A percentile compares a stretch with the other conserved stretches of the same genome.
Evolutionary conservation across 176 grass and related monocot genomes (phyloP).

Genomic region (Musa schizocarpa): DNA sequence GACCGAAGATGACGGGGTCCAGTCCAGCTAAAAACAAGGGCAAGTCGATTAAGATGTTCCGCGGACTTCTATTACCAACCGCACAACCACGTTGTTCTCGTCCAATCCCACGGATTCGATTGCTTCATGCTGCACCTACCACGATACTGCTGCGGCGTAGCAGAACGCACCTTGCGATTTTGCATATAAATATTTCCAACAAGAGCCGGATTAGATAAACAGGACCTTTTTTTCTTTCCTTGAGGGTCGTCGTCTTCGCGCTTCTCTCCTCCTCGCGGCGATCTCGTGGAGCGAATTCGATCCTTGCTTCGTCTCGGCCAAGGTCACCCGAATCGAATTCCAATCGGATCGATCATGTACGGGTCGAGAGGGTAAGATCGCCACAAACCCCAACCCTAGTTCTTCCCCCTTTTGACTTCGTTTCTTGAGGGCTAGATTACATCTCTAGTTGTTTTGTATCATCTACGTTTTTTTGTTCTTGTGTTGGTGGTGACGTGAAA

Average conservation of each 20-base stretch:
- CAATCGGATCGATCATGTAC: slow-evolving; percentile 5
- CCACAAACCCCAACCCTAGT: slow-evolving; percentile 8
- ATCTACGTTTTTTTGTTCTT: no score
- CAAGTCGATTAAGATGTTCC: no score
- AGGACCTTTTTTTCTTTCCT: neutral
- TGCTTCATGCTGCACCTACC: no score
- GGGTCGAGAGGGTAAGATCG: slow-evolving; percentile 19
- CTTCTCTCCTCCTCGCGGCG: neutral
- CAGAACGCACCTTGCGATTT: no score
- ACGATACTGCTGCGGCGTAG: no score
- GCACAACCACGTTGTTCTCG: no score
- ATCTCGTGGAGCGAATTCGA: neutral
- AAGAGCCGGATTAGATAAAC: neutral
- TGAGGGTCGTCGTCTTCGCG: neutral
- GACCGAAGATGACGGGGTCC: no score
- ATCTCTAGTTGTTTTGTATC: neutral
- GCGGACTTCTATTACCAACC: no score
- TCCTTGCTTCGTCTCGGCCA: neutral
- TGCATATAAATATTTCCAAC: no score
- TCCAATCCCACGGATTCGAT: no score
- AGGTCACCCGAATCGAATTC: neutral
- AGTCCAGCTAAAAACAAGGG: no score
- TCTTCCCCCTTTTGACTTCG: neutral
- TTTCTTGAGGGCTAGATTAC: neutral
- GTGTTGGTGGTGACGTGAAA: no score